Evolutionary conservation across 2,329 filamentous ascomycete species (phyloP).

Genomic region (Fusarium palustre): DNA sequence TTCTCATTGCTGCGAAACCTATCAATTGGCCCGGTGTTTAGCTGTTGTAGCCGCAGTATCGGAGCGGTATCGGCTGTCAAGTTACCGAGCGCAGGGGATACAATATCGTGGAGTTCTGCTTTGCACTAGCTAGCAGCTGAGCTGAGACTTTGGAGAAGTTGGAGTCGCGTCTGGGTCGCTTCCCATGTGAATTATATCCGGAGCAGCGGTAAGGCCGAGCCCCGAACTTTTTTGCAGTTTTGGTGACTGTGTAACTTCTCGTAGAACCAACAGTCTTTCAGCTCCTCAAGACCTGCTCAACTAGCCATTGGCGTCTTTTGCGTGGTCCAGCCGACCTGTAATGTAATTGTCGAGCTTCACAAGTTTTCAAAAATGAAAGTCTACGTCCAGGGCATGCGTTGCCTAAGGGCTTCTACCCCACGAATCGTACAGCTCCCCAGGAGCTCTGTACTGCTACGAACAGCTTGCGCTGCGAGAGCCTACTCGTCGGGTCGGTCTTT

Average conservation of each 20-base stretch:
- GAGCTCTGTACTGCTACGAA: slow-evolving; percentile 41
- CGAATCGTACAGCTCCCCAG: slow-evolving; percentile 41
- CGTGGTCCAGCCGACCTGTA: slow-evolving; percentile 23
- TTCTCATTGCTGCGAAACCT: slow-evolving; percentile 11
- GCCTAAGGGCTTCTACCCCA: slow-evolving; percentile 46
- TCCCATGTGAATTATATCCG: slow-evolving; percentile 21
- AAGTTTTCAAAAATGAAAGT: slow-evolving; percentile 41
- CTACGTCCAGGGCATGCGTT: slow-evolving; percentile 44
- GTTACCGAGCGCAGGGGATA: slow-evolving; percentile 24
- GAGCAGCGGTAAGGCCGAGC: slow-evolving; percentile 38
- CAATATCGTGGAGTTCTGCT: slow-evolving; percentile 15
- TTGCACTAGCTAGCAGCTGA: slow-evolving; percentile 15
- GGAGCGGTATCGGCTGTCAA: slow-evolving; percentile 28
- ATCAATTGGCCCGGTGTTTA: slow-evolving; percentile 27
- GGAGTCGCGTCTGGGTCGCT: neutral
- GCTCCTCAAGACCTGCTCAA: neutral
- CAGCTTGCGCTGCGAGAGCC: slow-evolving; percentile 40
- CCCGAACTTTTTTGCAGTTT: slow-evolving; percentile 29
- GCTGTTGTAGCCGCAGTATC: slow-evolving; percentile 28
- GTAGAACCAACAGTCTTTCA: slow-evolving; percentile 13
- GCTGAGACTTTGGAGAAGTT: slow-evolving; percentile 25
- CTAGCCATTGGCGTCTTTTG: slow-evolving; percentile 25
- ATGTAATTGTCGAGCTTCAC: slow-evolving; percentile 37
- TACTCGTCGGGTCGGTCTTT: slow-evolving; percentile 46
- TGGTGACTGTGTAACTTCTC: slow-evolving; percentile 10